phyloP scores from a whole-genome alignment of 1,284 basidiomycete species.

The Puccinia triticina region DNA sequence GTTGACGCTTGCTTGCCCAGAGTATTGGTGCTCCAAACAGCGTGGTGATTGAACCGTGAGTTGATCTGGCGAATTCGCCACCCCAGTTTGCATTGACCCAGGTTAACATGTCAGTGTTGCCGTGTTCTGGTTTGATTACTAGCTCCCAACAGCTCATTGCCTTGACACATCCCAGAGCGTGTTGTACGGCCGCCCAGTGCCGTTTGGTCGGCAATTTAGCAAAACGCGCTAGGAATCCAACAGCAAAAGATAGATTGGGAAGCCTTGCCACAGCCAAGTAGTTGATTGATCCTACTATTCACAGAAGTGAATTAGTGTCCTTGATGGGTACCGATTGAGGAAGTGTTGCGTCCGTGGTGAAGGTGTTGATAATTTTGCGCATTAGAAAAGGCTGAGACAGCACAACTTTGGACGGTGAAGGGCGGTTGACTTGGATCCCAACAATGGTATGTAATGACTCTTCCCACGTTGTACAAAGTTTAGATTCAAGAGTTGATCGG shows the following conservation, averaged over 20 bases:
- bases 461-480: not conserved
- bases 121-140: not conserved
- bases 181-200: slow-evolving; percentile 19
- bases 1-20: slow-evolving; percentile 5
- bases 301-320: slow-evolving; percentile 1
- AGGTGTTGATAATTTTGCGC: slow-evolving; percentile 2
- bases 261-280: slow-evolving; percentile 11
- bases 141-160: not conserved
- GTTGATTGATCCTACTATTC: slow-evolving; percentile 13
- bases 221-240: slow-evolving; percentile 14
- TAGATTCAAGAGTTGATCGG: not conserved
- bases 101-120: not conserved
- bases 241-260: slow-evolving; percentile 2
- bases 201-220: not conserved
- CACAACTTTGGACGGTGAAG: not conserved
- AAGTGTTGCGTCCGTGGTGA: not conserved
- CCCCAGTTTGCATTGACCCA: slow-evolving; percentile 28
- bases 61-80: not conserved
- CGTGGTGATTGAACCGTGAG: not conserved
- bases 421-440: not conserved
- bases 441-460: not conserved
- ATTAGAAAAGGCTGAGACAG: not conserved
- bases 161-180: not conserved
- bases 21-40: slow-evolving; percentile 3
- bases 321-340: not conserved